These are phyloP conservation scores for Krasilnikovozyma curviuscula DNA, from an alignment of 768 basidiomycete species.

Conservation along the genomic window DNA sequence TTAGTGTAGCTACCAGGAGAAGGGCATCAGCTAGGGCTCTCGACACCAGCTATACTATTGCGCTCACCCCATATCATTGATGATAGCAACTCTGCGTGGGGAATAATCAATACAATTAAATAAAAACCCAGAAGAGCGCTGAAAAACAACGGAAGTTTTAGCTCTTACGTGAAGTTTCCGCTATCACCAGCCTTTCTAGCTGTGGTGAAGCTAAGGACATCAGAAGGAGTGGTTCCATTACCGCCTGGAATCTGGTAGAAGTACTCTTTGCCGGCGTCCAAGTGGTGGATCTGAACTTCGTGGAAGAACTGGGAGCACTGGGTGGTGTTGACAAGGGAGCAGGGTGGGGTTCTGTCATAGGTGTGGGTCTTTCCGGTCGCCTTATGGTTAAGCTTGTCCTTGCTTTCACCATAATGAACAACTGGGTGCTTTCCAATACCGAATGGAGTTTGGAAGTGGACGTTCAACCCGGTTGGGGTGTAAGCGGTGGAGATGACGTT, in stretches of 20 bases:
- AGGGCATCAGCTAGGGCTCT: too few relatives aligned
- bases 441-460: slow-evolving; percentile 16
- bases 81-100: slow-evolving; percentile 13
- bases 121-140: too few relatives aligned
- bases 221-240: slow-evolving; percentile 14
- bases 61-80: slow-evolving; percentile 19
- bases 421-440: slow-evolving; percentile 11
- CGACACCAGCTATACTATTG: too few relatives aligned
- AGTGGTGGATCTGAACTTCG: slow-evolving; percentile 9
- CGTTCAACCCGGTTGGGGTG: slow-evolving; percentile 12
- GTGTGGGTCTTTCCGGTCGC: slow-evolving; percentile 9
- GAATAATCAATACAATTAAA: too few relatives aligned
- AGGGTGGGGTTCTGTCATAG: slow-evolving; percentile 13
- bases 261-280: slow-evolving; percentile 13
- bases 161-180: slow-evolving; percentile 11
- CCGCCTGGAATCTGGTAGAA: slow-evolving; percentile 17
- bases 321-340: slow-evolving; percentile 9
- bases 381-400: slow-evolving; percentile 1
- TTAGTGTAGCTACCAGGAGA: too few relatives aligned
- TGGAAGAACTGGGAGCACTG: slow-evolving; percentile 16
- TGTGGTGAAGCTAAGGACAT: slow-evolving; percentile 14
- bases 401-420: slow-evolving; percentile 9
- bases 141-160: too few relatives aligned
- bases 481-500: slow-evolving; percentile 13
- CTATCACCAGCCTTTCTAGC: slow-evolving; percentile 8